phyloP scores from a whole-genome alignment of 371 early-diverging fungal species.

The Neoconidiobolus thromboides region DNA sequence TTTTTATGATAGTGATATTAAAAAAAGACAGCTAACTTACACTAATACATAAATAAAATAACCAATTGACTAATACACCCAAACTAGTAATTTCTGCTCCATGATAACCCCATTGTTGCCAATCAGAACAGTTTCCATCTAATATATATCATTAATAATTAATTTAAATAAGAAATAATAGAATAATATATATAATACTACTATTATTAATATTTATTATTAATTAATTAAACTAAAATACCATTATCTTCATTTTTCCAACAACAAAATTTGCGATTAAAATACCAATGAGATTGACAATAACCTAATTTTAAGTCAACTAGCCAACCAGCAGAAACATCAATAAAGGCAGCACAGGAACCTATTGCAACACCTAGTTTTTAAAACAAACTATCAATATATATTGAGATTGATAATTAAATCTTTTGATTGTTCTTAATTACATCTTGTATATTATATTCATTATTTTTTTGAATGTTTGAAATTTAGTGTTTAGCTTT shows the following conservation, averaged over 20 bases:
- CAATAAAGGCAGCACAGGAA: conserved; percentile 64
- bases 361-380: conserved; percentile 49
- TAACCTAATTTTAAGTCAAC: conserved; percentile 71
- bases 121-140: background rate
- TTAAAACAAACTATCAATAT: conserved; percentile 1
- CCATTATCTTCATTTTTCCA: conserved; percentile 50
- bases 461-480: too few species aligned
- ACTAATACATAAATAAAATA: background rate
- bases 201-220: background rate
- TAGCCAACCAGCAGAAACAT: conserved; percentile 71
- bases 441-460: too few species aligned
- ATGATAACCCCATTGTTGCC: background rate
- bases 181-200: background rate
- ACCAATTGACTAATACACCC: conserved; percentile 4
- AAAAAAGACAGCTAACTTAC: background rate
- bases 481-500: background rate
- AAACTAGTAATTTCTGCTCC: conserved; percentile 8
- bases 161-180: background rate
- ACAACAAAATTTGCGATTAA: conserved; percentile 91
- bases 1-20: too few species aligned
- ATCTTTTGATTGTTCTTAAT: too few species aligned
- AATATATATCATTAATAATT: conserved; percentile 11
- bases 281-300: conserved; percentile 77
- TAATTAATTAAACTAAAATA: conserved; percentile 7
- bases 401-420: background rate